Percentiles rank a stretch among this genome's conserved stretches.
Conservation (phyloP, 2,329 filamentous ascomycete genomes). For the Byssothecium circinans region DNA sequence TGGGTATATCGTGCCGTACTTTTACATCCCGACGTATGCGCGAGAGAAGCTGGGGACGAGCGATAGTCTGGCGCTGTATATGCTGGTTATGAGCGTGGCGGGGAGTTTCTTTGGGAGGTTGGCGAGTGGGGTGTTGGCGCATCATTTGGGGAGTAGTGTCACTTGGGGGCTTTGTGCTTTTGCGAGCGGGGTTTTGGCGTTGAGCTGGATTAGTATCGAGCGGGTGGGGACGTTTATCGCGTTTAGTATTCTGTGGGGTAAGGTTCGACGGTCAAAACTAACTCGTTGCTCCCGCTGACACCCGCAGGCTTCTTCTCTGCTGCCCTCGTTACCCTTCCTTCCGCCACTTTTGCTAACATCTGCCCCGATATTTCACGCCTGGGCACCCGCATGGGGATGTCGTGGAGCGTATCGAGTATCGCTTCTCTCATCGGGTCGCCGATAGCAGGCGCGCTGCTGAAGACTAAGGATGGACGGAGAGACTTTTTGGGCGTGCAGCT, state of each 20-base stretch:
- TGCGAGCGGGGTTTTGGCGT: slow-evolving; percentile 28
- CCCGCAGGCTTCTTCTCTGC: slow-evolving; percentile 40
- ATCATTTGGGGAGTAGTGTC: slow-evolving; percentile 36
- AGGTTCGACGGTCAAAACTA: too few species aligned
- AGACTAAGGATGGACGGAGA: slow-evolving; percentile 21
- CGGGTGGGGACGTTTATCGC: slow-evolving; percentile 32
- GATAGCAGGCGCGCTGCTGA: slow-evolving; percentile 39
- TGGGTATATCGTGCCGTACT: slow-evolving; percentile 43
- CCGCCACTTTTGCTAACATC: slow-evolving; percentile 41
- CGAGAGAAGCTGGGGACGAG: slow-evolving; percentile 31
- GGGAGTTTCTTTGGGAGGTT: slow-evolving; percentile 41
- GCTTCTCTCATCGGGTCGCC: slow-evolving; percentile 41
- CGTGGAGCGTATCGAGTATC: slow-evolving; percentile 40
- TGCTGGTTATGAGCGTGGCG: slow-evolving; percentile 36
- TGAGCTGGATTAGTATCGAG: slow-evolving; percentile 39
- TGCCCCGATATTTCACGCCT: slow-evolving; percentile 40
- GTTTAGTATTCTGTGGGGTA: slow-evolving; percentile 43
- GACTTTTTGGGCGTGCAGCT: slow-evolving; percentile 39
- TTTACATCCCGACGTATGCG: slow-evolving; percentile 42
- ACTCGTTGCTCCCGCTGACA: neutral
- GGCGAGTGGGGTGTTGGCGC: slow-evolving; percentile 31
- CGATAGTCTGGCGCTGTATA: slow-evolving; percentile 35
- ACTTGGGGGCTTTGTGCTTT: slow-evolving; percentile 38
- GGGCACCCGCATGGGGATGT: slow-evolving; percentile 43
- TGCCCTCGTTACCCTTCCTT: slow-evolving; percentile 41